Base-by-base conservation (phyloP, 768 basidiomycete genomes). In the Gymnopilus dilepis region DNA sequence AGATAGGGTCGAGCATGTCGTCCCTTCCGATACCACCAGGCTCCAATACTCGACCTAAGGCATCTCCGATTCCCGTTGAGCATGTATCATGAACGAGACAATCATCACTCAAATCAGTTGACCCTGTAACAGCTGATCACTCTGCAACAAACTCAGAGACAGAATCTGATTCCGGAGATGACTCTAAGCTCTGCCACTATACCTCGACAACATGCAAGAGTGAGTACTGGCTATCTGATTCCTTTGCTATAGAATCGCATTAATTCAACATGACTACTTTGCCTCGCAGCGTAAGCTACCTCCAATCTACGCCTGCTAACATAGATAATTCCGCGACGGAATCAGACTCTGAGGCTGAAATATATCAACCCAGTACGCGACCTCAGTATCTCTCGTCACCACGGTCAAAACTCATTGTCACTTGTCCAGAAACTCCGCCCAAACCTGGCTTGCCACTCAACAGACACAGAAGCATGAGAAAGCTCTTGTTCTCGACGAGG, bases 401-500 rank as follows among this genome's bases (percentile, higher is more conserved):
- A n/a, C n/a, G n/a, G n/a, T n/a, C n/a, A 48, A 37, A 17, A 28
- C 30, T 31, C 7, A 17, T 17, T 50, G 37, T 3, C 9, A 19
- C 26, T 41, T 34, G 30, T 40, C n/a, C n/a, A 86, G 82, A 70
- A 67, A 59, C 64, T 80, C 15, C 67, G 74, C 81, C 84, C 15
- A 82, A 83, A 19, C 91, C 91, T 3, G 78, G 78, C 6, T 87
- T 90, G 58, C 77, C 79, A 5, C 77, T 86, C 6, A 68, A 71
- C 21, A 74, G 0, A 80, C 68, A 5, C 85, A 88, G 64, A 66
- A 65, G 21, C 60, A 58, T 9, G 74, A 77, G 0, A 81, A 80
- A 6, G 78, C 89, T 0, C 64, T 89, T 19, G 67, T 85, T 28
- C 77, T 94, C 11, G 85, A 87, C 59, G 68, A 69, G 37, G 74